Evolutionary conservation across 805 yeast species (phyloP).

Genomic region (Isabelozyma heimii): DNA sequence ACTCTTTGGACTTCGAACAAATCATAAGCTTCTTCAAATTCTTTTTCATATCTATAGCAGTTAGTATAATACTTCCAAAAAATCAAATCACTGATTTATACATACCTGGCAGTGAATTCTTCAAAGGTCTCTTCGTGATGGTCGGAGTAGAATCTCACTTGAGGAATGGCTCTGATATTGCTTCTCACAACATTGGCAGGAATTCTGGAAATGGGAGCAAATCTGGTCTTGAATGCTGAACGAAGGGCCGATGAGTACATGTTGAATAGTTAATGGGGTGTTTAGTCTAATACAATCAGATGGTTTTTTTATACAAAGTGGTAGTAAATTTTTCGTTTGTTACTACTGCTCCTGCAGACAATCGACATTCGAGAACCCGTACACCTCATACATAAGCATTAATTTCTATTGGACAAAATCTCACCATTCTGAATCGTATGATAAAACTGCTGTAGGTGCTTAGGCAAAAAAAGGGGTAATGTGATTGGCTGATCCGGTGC

Average conservation of each 20-base stretch:
- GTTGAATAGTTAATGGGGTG: constrained; percentile 2
- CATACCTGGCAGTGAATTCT: constrained; percentile 82
- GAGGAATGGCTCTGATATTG: constrained; percentile 15
- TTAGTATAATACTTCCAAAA: constrained; percentile 15
- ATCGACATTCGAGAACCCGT: background rate
- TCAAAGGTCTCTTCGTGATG: constrained; percentile 89
- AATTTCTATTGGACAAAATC: background rate
- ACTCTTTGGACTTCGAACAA: constrained; percentile 68
- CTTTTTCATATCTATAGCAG: constrained; percentile 75
- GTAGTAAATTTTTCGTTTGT: background rate
- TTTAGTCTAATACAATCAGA: background rate
- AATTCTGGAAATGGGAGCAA: constrained; percentile 25
- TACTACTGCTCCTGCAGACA: background rate
- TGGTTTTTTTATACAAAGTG: background rate
- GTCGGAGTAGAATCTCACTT: constrained; percentile 68
- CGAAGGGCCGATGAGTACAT: constrained; percentile 42
- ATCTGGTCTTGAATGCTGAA: constrained; percentile 40
- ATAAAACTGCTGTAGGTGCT: background rate
- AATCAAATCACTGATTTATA: constrained; percentile 1
- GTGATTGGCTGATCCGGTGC: background rate
- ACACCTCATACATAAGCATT: background rate
- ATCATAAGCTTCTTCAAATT: constrained; percentile 67
- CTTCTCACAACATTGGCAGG: constrained; percentile 17
- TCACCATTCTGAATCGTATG: background rate
- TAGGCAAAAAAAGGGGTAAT: background rate